Evolutionary conservation across 164 flowering plant genomes (phyloP).

Genomic region (Magnolia changhungtana): DNA sequence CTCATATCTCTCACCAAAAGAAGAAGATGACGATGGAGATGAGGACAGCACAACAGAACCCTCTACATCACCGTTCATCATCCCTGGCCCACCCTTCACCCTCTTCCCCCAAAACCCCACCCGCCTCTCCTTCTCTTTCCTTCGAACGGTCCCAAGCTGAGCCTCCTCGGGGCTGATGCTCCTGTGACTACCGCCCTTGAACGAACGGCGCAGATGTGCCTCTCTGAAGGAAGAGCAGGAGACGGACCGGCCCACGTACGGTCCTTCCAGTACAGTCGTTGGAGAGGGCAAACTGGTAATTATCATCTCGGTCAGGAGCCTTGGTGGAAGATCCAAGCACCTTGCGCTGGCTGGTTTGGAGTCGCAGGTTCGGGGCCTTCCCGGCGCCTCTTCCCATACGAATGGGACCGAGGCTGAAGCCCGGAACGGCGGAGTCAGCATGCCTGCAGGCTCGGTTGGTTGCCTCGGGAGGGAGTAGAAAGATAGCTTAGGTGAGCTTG

Average conservation of each 20-base stretch:
- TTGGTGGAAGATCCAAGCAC: constrained; percentile 66
- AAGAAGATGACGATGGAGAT: neutral
- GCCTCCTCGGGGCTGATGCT: constrained; percentile 1
- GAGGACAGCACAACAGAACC: constrained; percentile 24
- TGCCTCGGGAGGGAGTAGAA: constrained; percentile 32
- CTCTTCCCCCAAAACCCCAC: constrained; percentile 2
- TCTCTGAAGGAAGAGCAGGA: constrained; percentile 31
- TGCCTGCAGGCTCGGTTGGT: constrained; percentile 38
- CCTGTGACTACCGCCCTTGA: neutral
- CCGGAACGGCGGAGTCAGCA: constrained; percentile 55
- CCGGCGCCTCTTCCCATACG: constrained; percentile 83
- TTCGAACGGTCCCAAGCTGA: constrained; percentile 11
- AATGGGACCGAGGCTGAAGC: constrained; percentile 58
- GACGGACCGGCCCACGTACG: constrained; percentile 38
- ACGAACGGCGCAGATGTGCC: neutral
- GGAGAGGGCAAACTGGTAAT: constrained; percentile 43
- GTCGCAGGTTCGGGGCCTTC: constrained; percentile 43
- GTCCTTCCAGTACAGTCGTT: constrained; percentile 59
- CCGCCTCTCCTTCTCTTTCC: constrained; percentile 16
- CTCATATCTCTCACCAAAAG: neutral
- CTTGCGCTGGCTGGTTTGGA: constrained; percentile 15
- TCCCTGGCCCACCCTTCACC: neutral
- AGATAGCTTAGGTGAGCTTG: constrained; percentile 48
- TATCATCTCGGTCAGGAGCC: constrained; percentile 31
- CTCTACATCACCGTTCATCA: neutral